Percentiles rank a stretch among this genome's conserved stretches.
phyloP scores from a whole-genome alignment of 495 filamentous ascomycete genomes.

The Hypoxylon fragiforme region DNA sequence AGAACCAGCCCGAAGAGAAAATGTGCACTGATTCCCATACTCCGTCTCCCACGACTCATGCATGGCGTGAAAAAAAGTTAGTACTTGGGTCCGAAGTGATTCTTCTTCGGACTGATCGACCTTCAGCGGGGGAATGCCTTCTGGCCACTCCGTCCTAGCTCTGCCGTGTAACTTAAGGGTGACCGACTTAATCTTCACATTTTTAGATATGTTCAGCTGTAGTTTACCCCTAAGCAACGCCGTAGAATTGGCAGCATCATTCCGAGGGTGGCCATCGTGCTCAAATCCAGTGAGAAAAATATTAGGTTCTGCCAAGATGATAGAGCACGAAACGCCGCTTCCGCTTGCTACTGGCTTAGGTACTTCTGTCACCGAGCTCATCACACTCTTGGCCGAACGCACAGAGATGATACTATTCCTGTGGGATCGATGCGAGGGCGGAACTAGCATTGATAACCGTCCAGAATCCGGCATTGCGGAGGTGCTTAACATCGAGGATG shows the following conservation, averaged over 20 bases:
- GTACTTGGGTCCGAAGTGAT: constrained; percentile 71
- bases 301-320: constrained; percentile 83
- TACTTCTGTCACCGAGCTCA: constrained; percentile 49
- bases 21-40: constrained; percentile 62
- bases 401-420: constrained; percentile 50
- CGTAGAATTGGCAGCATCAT: constrained; percentile 58
- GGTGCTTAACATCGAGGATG: constrained; percentile 27
- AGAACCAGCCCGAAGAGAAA: constrained; percentile 38
- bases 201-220: constrained; percentile 81
- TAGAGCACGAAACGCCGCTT: constrained; percentile 71
- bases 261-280: constrained; percentile 67
- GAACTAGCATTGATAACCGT: constrained; percentile 26
- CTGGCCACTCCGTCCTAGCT: constrained; percentile 93
- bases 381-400: constrained; percentile 47
- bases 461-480: constrained; percentile 33
- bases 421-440: constrained; percentile 31
- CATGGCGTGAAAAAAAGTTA: constrained; percentile 83
- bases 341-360: constrained; percentile 75
- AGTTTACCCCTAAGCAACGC: constrained; percentile 86
- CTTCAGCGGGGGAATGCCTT: constrained; percentile 92
- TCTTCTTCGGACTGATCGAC: constrained; percentile 80
- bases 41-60: constrained; percentile 58
- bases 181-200: constrained; percentile 92
- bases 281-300: constrained; percentile 92
- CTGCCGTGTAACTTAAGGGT: constrained; percentile 83